These are phyloP conservation scores for Canariomyces notabilis DNA, from an alignment of 2,329 filamentous ascomycete species.

Conservation along the genomic window DNA sequence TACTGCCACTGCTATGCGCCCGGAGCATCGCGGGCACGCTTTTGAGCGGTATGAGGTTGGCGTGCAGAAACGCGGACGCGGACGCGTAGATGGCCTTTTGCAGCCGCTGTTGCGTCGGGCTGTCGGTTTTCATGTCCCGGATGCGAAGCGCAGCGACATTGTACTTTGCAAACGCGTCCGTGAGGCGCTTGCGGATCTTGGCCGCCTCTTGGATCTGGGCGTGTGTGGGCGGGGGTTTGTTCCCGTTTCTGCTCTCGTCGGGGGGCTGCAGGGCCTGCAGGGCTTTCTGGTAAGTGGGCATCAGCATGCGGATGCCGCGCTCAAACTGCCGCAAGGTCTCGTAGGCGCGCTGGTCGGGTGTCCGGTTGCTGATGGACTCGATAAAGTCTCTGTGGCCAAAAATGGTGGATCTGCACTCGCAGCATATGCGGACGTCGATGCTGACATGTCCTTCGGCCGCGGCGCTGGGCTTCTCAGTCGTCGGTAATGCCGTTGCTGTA, in stretches of 20 bases:
- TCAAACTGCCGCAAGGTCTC: slow-evolving; percentile 83
- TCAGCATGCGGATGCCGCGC: slow-evolving; percentile 72
- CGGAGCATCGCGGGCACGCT: slow-evolving; percentile 62
- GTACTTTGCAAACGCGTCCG: slow-evolving; percentile 85
- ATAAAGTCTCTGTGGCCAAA: slow-evolving; percentile 71
- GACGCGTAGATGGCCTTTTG: slow-evolving; percentile 80
- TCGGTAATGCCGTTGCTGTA: slow-evolving; percentile 28
- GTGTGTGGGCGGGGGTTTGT: slow-evolving; percentile 44
- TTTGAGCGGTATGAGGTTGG: slow-evolving; percentile 86
- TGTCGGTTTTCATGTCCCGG: slow-evolving; percentile 70
- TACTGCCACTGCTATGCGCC: too few relatives aligned
- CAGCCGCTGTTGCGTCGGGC: slow-evolving; percentile 64
- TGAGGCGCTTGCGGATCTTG: slow-evolving; percentile 83
- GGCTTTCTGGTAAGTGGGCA: slow-evolving; percentile 79
- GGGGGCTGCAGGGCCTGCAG: slow-evolving; percentile 63
- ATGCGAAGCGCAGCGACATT: slow-evolving; percentile 76
- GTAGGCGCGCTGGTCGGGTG: slow-evolving; percentile 74
- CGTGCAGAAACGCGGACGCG: slow-evolving; percentile 76
- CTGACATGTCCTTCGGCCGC: slow-evolving; percentile 48
- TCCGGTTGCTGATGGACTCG: slow-evolving; percentile 60
- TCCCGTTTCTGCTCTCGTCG: slow-evolving; percentile 35
- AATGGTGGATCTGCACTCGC: slow-evolving; percentile 66
- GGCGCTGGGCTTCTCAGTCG: slow-evolving; percentile 27
- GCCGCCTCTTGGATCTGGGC: slow-evolving; percentile 78
- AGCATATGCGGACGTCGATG: slow-evolving; percentile 86